Evolutionary conservation across 2,329 filamentous ascomycete species (phyloP).

Genomic region (Trichophyton schoenleinii): DNA sequence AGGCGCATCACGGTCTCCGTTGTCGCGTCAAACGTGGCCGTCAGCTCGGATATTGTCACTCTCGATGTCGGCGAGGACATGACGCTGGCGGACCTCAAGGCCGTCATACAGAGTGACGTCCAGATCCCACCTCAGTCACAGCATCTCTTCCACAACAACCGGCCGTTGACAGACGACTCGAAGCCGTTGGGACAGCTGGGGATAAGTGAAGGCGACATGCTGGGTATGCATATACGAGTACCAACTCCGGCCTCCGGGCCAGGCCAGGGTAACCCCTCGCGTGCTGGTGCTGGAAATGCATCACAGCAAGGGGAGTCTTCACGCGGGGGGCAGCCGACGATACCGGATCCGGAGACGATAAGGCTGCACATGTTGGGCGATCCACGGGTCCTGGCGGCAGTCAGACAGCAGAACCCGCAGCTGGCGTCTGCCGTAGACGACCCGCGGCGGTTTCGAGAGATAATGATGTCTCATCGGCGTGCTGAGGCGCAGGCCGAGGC

Average conservation of each 20-base stretch:
- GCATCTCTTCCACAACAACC: conserved; percentile 82
- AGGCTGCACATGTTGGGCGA: conserved; percentile 73
- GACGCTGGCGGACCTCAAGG: conserved; percentile 73
- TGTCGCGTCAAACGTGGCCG: conserved; percentile 54
- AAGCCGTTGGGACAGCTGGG: conserved; percentile 72
- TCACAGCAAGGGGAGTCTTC: conserved; percentile 9
- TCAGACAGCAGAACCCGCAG: conserved; percentile 60
- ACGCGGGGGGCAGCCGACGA: conserved; percentile 15
- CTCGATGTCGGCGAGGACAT: conserved; percentile 74
- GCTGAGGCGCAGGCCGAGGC: conserved; percentile 59
- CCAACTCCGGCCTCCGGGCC: conserved; percentile 18
- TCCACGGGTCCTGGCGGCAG: conserved; percentile 56
- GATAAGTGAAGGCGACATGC: conserved; percentile 81
- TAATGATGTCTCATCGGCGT: conserved; percentile 55
- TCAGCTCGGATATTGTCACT: conserved; percentile 62
- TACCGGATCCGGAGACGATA: conserved; percentile 61
- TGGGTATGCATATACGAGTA: conserved; percentile 62
- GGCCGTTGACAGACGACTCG: conserved; percentile 60
- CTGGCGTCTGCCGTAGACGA: conserved; percentile 66
- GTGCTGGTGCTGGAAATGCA: conserved; percentile 6
- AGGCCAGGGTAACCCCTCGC: background rate
- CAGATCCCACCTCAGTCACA: conserved; percentile 59
- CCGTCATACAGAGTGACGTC: conserved; percentile 74
- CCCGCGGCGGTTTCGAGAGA: conserved; percentile 59
- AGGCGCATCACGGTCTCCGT: conserved; percentile 86